phyloP scores from a whole-genome alignment of 306 rosid genomes.

The Inga oerstediana region DNA sequence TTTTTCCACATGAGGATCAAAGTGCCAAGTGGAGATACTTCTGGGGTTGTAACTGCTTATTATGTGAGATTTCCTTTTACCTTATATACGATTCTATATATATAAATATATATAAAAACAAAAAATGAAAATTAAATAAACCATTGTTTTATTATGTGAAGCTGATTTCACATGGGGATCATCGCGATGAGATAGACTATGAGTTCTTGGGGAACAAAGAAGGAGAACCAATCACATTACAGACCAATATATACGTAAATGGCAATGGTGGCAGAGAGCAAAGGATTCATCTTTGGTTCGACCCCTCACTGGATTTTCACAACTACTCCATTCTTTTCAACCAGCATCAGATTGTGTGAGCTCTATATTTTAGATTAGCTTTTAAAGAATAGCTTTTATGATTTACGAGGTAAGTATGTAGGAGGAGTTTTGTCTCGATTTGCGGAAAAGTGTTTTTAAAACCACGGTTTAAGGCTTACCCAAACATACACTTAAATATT shows the following conservation, averaged over 20 bases:
- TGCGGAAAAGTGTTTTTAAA: too few relatives aligned
- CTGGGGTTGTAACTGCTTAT: slow-evolving; percentile 57
- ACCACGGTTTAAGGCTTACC: too few relatives aligned
- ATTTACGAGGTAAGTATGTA: too few relatives aligned
- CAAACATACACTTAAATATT: too few relatives aligned
- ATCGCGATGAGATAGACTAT: slow-evolving; percentile 61
- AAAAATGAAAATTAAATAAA: too few relatives aligned
- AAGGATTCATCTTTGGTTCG: slow-evolving; percentile 61
- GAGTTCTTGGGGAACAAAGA: slow-evolving; percentile 64
- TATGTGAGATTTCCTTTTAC: slow-evolving; percentile 41
- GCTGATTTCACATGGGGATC: slow-evolving; percentile 43
- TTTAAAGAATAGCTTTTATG: too few relatives aligned
- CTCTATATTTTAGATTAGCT: background rate
- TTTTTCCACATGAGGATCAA: slow-evolving; percentile 51
- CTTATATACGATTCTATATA: too few relatives aligned
- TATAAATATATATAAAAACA: too few relatives aligned
- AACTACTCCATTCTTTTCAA: slow-evolving; percentile 59
- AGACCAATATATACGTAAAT: slow-evolving; percentile 57
- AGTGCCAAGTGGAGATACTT: slow-evolving; percentile 51
- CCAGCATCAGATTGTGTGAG: slow-evolving; percentile 68
- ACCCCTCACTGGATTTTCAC: slow-evolving; percentile 54
- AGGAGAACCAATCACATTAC: slow-evolving; percentile 50
- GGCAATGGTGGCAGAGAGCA: slow-evolving; percentile 60
- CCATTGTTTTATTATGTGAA: slow-evolving; percentile 1
- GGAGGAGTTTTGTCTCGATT: too few relatives aligned